phyloP scores from a whole-genome alignment of 2,329 filamentous ascomycete genomes.

The Epichloe baconii region DNA sequence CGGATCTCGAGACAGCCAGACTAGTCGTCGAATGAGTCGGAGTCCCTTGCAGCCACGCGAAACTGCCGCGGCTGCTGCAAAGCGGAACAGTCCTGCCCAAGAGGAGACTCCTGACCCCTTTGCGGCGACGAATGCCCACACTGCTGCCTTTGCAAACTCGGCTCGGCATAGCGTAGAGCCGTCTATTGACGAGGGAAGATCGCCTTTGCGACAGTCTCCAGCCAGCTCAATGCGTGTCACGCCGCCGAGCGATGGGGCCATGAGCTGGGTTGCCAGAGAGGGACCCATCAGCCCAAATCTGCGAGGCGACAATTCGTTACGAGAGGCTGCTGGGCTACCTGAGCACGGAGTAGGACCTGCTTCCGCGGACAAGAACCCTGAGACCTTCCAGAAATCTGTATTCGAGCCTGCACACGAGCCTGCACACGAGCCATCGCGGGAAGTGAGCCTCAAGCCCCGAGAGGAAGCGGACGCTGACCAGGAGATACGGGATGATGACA shows the following conservation, averaged over 20 bases:
- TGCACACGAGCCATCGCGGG: conserved; percentile 8
- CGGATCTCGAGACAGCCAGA: conserved; percentile 15
- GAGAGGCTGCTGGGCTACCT: conserved; percentile 13
- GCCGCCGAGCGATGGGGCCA: conserved; percentile 22
- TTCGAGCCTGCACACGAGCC: conserved; percentile 5
- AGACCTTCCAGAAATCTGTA: background rate
- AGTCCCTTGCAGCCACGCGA: conserved; percentile 17
- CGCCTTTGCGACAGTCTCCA: conserved; percentile 14
- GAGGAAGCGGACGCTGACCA: conserved; percentile 6
- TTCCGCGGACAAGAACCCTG: conserved; percentile 5
- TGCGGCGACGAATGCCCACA: conserved; percentile 15
- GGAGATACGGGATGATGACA: conserved; percentile 25
- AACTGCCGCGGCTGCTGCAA: conserved; percentile 7
- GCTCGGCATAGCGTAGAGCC: conserved; percentile 15
- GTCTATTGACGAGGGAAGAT: conserved; percentile 1
- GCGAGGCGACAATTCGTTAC: conserved; percentile 22
- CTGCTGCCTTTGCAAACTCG: conserved; percentile 20
- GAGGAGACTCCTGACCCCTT: conserved; percentile 19
- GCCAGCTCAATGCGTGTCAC: conserved; percentile 21
- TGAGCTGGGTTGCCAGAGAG: conserved; percentile 30
- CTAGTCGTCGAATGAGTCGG: conserved; percentile 13
- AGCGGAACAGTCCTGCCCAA: conserved; percentile 8
- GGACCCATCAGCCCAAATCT: conserved; percentile 24
- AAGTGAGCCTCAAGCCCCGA: background rate
- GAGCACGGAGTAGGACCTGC: background rate